These are phyloP conservation scores for Closterium sp. DNA, from an alignment of 139 green algal genomes.

Conservation along the genomic window DNA sequence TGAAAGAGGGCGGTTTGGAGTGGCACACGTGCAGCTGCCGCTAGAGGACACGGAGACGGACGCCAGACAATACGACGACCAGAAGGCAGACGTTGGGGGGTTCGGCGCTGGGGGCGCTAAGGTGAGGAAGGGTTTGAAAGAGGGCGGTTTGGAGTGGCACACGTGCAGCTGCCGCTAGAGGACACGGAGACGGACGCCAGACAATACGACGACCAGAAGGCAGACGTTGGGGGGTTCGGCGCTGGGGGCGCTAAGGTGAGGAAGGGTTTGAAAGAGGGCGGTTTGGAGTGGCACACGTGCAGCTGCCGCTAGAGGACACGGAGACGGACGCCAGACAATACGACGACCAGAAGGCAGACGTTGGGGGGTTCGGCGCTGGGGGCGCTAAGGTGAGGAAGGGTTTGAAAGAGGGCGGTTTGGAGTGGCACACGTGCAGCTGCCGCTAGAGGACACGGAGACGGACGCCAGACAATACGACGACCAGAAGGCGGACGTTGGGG, in stretches of 20 bases:
- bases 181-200: constrained; percentile 76
- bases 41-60: constrained; percentile 85
- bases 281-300: no score
- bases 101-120: background rate
- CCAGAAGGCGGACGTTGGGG: no score
- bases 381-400: background rate
- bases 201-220: constrained; percentile 83
- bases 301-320: constrained; percentile 87
- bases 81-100: constrained; percentile 69
- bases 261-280: no score
- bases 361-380: constrained; percentile 23
- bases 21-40: constrained; percentile 82
- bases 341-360: constrained; percentile 84
- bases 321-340: constrained; percentile 74
- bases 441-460: no score
- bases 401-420: no score
- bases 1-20: no score
- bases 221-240: constrained; percentile 62
- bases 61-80: constrained; percentile 79
- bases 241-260: background rate
- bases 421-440: no score
- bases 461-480: no score
- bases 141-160: no score
- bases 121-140: background rate
- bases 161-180: constrained; percentile 83